phyloP scores from a whole-genome alignment of 2,329 filamentous ascomycete species.

The Aspergillus flavus region DNA sequence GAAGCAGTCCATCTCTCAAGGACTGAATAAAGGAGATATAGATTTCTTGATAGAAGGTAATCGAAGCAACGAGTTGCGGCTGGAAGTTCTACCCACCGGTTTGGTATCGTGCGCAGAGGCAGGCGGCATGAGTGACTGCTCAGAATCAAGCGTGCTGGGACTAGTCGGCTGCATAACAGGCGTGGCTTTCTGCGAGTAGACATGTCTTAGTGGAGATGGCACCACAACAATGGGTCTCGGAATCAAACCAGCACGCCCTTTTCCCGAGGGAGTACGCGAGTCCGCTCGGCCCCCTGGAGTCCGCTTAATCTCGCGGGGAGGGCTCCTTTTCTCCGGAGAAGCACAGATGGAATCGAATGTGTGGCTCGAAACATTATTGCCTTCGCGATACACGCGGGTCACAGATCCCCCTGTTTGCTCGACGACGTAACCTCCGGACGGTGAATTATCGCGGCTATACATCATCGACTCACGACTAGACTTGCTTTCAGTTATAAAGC shows the following conservation, averaged over 20 bases:
- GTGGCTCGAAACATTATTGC: conserved; percentile 6
- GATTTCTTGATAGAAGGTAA: conserved; percentile 19
- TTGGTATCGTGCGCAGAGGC: not conserved
- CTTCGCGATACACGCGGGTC: conserved; percentile 17
- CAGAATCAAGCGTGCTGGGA: not conserved
- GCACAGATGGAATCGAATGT: conserved; percentile 5
- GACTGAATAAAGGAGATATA: conserved; percentile 18
- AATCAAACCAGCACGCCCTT: conserved; percentile 15
- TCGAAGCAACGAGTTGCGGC: conserved; percentile 8
- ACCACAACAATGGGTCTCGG: conserved; percentile 19
- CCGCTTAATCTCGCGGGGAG: not conserved
- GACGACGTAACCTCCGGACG: conserved; percentile 27
- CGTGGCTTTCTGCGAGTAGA: conserved; percentile 13
- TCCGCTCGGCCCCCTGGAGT: conserved; percentile 8
- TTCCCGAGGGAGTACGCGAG: not conserved
- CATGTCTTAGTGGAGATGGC: conserved; percentile 13
- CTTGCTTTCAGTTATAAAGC: conserved; percentile 12
- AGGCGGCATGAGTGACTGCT: not conserved
- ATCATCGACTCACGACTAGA: conserved; percentile 30
- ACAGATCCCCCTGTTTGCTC: conserved; percentile 20
- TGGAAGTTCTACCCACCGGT: not conserved
- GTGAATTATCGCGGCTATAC: conserved; percentile 31
- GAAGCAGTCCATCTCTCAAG: conserved; percentile 4
- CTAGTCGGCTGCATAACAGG: conserved; percentile 4
- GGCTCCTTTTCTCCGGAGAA: not conserved